phyloP scores from a whole-genome alignment of 345 rosid genomes.

The Physaria fendleri region DNA sequence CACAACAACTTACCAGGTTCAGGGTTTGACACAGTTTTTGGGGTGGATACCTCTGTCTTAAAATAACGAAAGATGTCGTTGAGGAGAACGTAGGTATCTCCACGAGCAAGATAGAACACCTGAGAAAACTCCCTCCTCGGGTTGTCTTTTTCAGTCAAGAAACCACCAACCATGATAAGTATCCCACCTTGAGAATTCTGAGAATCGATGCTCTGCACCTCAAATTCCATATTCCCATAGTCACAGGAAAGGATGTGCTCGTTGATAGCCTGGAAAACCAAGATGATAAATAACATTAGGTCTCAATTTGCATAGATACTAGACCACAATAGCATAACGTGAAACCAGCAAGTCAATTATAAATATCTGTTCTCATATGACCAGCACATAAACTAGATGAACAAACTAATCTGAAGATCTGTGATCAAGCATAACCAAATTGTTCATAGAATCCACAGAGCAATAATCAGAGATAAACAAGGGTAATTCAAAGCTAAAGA shows the following conservation, averaged over 20 bases:
- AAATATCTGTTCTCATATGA: background rate
- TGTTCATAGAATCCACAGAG: background rate
- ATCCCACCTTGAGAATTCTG: constrained; percentile 16
- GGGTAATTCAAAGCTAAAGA: background rate
- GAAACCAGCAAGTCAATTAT: background rate
- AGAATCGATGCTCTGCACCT: constrained; percentile 18
- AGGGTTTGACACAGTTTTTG: background rate
- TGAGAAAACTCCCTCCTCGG: constrained; percentile 22
- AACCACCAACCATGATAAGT: constrained; percentile 21
- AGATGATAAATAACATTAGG: background rate
- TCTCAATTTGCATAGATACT: background rate
- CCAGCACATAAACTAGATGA: background rate
- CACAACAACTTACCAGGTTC: constrained; percentile 14
- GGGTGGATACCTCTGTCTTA: background rate
- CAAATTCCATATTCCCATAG: constrained; percentile 5
- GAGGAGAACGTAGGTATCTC: background rate
- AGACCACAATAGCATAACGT: background rate
- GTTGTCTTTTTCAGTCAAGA: constrained; percentile 20
- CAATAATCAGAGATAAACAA: background rate
- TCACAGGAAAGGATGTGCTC: constrained; percentile 9
- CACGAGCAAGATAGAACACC: constrained; percentile 16
- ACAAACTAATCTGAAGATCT: background rate
- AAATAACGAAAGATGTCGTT: constrained; percentile 28
- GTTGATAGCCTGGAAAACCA: constrained; percentile 15
- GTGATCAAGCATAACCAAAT: background rate